These are phyloP conservation scores for Aquilaria agallochum DNA, from an alignment of 441 rosid genomes.

Conservation along the genomic window DNA sequence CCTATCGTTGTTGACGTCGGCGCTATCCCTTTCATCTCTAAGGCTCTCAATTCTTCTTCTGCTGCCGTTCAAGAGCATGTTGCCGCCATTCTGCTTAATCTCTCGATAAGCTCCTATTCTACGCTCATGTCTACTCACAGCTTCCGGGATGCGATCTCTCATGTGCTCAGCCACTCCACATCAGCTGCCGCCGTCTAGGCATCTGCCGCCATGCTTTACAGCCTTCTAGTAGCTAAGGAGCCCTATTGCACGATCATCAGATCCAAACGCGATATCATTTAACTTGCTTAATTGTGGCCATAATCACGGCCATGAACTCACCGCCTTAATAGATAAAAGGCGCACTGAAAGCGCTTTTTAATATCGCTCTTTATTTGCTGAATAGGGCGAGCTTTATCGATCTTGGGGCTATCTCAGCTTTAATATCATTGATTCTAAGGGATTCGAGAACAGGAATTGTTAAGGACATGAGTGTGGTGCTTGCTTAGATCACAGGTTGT, in stretches of 20 bases:
- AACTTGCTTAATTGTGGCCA: slow-evolving; percentile 49
- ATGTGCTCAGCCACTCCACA: slow-evolving; percentile 61
- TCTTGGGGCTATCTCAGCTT: slow-evolving; percentile 53
- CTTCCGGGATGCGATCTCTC: slow-evolving; percentile 78
- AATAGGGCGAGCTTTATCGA: slow-evolving; percentile 59
- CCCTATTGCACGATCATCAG: slow-evolving; percentile 79
- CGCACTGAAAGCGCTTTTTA: slow-evolving; percentile 77
- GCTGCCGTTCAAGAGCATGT: slow-evolving; percentile 76
- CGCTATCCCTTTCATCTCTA: slow-evolving; percentile 74
- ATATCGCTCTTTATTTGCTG: slow-evolving; percentile 54
- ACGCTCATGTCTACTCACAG: slow-evolving; percentile 78
- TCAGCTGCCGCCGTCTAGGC: slow-evolving; percentile 70
- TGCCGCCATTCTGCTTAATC: slow-evolving; percentile 75
- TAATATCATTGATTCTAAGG: slow-evolving; percentile 60
- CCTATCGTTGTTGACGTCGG: slow-evolving; percentile 65
- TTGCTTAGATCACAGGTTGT: slow-evolving; percentile 89
- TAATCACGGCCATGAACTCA: slow-evolving; percentile 41
- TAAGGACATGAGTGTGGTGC: slow-evolving; percentile 88
- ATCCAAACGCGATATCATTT: slow-evolving; percentile 72
- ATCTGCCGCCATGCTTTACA: slow-evolving; percentile 70
- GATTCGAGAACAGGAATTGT: slow-evolving; percentile 78
- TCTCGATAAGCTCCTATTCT: slow-evolving; percentile 67
- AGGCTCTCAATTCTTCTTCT: slow-evolving; percentile 68
- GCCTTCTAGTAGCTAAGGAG: slow-evolving; percentile 65
- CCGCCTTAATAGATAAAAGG: slow-evolving; percentile 75